phyloP scores from a whole-genome alignment of 306 rosid genomes.

The Sicyos edulis region DNA sequence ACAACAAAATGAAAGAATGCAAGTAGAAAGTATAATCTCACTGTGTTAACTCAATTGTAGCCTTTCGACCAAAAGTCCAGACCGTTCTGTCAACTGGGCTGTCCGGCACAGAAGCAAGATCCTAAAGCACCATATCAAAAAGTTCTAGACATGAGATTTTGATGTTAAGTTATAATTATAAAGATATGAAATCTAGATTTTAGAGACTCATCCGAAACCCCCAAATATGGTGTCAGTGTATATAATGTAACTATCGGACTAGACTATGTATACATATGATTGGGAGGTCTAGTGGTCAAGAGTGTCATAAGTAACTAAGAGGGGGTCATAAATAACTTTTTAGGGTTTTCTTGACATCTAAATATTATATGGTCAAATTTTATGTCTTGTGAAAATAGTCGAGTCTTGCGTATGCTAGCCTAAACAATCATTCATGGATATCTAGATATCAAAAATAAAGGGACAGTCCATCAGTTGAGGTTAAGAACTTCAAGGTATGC shows the following conservation, averaged over 20 bases:
- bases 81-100: conserved; percentile 63
- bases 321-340: no score
- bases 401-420: no score
- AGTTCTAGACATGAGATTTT: neutral
- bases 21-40: conserved; percentile 27
- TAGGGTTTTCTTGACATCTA: no score
- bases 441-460: no score
- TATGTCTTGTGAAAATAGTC: no score
- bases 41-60: conserved; percentile 93
- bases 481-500: no score
- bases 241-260: neutral
- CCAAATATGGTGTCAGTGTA: neutral
- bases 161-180: neutral
- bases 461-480: no score
- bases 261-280: neutral
- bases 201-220: neutral
- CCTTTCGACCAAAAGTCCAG: conserved; percentile 85
- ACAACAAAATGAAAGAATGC: neutral
- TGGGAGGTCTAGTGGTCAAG: no score
- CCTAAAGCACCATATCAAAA: conserved; percentile 34
- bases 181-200: neutral
- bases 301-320: no score
- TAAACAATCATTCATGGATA: no score
- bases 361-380: no score
- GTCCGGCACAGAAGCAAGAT: conserved; percentile 52